Conservation (phyloP, 257 asterid species). For the Gentiana dahurica region DNA sequence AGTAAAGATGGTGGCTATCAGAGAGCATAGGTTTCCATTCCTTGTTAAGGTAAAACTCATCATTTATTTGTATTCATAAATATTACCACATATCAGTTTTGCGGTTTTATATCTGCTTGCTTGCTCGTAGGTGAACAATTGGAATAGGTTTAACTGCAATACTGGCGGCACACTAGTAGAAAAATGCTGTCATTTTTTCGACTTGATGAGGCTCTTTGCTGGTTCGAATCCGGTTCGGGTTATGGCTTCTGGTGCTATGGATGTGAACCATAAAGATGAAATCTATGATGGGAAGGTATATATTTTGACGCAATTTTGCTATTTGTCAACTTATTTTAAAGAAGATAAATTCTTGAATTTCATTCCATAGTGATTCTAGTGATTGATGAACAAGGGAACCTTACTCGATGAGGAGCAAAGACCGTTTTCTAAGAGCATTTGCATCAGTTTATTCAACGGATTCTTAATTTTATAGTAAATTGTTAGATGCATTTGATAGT, state of each 20-base stretch:
- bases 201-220: constrained; percentile 81
- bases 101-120: constrained; percentile 5
- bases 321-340: no score
- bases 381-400: no score
- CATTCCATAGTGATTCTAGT: no score
- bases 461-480: no score
- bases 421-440: no score
- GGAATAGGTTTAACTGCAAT: constrained; percentile 94
- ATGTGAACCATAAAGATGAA: constrained; percentile 88
- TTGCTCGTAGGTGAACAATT: constrained; percentile 61
- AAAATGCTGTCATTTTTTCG: constrained; percentile 98
- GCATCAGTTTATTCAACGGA: no score
- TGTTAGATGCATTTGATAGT: no score
- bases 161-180: constrained; percentile 92
- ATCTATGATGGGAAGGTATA: constrained; percentile 66
- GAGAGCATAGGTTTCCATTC: constrained; percentile 95
- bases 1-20: constrained; percentile 80
- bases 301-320: neutral
- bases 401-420: no score
- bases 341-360: no score
- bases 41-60: constrained; percentile 65
- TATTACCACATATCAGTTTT: neutral
- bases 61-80: neutral
- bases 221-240: constrained; percentile 77
- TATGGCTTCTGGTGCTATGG: constrained; percentile 94